Conservation (phyloP, 148 eudicot species). For the Persicaria maculosa region DNA sequence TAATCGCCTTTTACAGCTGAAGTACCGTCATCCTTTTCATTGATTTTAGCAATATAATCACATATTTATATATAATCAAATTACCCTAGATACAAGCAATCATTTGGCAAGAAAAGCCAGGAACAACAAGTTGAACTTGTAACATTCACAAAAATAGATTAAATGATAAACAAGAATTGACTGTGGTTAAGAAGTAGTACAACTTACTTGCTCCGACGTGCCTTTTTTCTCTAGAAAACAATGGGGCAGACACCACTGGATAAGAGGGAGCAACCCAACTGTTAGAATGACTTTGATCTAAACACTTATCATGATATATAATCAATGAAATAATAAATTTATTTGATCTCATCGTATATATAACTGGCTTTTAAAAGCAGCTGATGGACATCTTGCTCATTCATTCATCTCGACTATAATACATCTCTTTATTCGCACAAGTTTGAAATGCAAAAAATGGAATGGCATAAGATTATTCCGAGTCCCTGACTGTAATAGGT, state of each 20-base stretch:
- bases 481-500: neutral
- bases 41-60: too few species aligned
- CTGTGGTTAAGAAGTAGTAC: neutral
- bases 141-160: too few species aligned
- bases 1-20: too few species aligned
- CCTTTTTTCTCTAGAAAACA: constrained; percentile 73
- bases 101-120: too few species aligned
- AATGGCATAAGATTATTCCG: neutral
- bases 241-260: constrained; percentile 65
- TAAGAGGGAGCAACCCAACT: constrained; percentile 13
- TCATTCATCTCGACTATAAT: neutral
- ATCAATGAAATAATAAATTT: neutral
- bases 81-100: too few species aligned
- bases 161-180: neutral
- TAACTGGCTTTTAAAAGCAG: neutral
- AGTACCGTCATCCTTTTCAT: too few species aligned
- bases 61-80: too few species aligned
- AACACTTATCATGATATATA: constrained; percentile 5
- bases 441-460: neutral
- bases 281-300: neutral
- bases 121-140: too few species aligned
- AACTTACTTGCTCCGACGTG: constrained; percentile 72
- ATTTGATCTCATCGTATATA: neutral
- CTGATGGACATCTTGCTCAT: neutral
- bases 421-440: neutral